phyloP scores from a whole-genome alignment of 2,329 filamentous ascomycete species.

The Stromatinia cepivora region DNA sequence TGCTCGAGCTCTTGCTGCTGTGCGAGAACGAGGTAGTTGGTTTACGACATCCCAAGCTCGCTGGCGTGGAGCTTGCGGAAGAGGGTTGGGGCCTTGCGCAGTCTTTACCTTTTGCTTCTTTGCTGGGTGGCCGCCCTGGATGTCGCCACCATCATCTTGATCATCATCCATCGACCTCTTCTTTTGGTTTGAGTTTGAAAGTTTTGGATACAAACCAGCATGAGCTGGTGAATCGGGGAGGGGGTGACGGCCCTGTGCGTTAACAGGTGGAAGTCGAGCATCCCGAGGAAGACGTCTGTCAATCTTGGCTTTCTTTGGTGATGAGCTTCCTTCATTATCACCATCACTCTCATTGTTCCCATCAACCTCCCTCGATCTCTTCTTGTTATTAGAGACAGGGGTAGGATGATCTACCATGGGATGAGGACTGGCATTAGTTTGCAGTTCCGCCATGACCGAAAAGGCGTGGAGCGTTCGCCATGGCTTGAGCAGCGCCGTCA shows the following conservation, averaged over 20 bases:
- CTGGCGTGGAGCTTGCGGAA: neutral
- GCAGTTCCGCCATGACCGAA: no score
- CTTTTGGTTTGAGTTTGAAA: neutral
- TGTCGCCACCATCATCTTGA: no score
- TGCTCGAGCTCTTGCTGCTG: no score
- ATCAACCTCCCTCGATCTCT: neutral
- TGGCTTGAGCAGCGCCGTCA: neutral
- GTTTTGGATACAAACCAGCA: neutral
- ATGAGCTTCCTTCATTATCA: neutral
- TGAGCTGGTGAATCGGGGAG: neutral
- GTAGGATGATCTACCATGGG: no score
- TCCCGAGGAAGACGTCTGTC: neutral
- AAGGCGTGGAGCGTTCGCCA: neutral
- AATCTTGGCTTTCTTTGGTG: neutral
- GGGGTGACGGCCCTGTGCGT: neutral
- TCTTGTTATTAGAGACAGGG: no score
- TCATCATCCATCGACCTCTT: neutral
- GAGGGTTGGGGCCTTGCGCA: no score
- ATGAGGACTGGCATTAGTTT: neutral
- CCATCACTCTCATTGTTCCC: neutral
- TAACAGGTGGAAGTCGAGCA: no score
- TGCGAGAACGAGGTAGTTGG: neutral
- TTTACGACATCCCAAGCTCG: neutral
- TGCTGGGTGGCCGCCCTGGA: accelerated
- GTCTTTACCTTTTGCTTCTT: neutral